Conservation (phyloP, 352 stramenopile species). For the Globisporangium canariense region DNA sequence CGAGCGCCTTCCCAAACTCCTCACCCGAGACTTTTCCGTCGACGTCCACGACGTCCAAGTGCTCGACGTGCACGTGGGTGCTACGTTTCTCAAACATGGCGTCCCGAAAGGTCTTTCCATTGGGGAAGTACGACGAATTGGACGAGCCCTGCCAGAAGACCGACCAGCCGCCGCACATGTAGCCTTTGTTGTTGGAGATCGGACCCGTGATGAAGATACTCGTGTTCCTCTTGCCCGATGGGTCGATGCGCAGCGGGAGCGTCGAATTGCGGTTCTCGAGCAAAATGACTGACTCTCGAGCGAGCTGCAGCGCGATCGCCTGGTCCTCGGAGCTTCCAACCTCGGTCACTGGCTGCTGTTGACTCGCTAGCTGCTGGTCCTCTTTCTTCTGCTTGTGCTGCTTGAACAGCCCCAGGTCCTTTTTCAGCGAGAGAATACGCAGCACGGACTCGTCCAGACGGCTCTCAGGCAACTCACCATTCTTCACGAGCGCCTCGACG, state of each 20-base stretch:
- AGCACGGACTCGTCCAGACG: conserved; percentile 62
- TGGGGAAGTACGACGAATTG: conserved; percentile 56
- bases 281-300: conserved; percentile 75
- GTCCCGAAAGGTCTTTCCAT: conserved; percentile 58
- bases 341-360: background rate
- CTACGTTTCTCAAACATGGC: conserved; percentile 24
- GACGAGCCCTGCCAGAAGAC: conserved; percentile 66
- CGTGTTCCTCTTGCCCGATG: conserved; percentile 3
- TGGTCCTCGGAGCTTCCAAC: conserved; percentile 59
- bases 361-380: conserved; percentile 8
- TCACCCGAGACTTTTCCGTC: conserved; percentile 33
- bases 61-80: conserved; percentile 17
- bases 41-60: conserved; percentile 49
- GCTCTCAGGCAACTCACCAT: conserved; percentile 35
- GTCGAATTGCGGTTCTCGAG: conserved; percentile 59
- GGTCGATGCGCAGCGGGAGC: conserved; percentile 32
- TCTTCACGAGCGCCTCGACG: conserved; percentile 46
- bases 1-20: conserved; percentile 37
- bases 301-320: conserved; percentile 51
- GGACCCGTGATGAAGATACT: conserved; percentile 64
- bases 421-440: conserved; percentile 60
- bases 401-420: conserved; percentile 43
- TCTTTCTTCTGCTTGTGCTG: background rate
- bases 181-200: conserved; percentile 63
- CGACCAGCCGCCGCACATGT: conserved; percentile 70